Base-by-base conservation (phyloP, 371 early-diverging fungal genomes). In the Massospora cicadina region DNA sequence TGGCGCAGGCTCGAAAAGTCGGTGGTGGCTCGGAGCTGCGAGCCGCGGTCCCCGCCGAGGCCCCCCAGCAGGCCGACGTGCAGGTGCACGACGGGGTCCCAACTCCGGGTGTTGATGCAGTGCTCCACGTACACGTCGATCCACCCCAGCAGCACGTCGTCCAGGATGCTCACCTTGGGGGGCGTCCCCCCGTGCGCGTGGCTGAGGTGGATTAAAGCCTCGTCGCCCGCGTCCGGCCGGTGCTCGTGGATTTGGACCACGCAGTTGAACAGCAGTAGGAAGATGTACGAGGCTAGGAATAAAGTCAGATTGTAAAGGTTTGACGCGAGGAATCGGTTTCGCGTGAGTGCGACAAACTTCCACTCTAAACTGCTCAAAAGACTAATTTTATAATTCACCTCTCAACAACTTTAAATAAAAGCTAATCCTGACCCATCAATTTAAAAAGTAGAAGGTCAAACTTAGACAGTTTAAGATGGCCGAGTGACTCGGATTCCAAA, bases 81-180 rank as follows among this genome's bases (percentile, higher is more conserved):
- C 10, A 57, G 21, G n/a, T 25, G 27, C 21, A 21, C 10, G 3
- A 57, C 27, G 7, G 26, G n/a, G 26, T 57, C 57, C 57, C 57
- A 57, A 10, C 26, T n/a, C 26, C 26, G n/a, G n/a, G 57, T 25
- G 21, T 57, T 25, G 25, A 57, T 25, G 27, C 57, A 57, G 26
- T 57, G 27, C 27, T 57, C 57, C 57, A 57, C 27, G 26, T 57
- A 57, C 10, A 57, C 57, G 27, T 57, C 57, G 26, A 57, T 57
- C 57, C 57, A 57, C 26, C 57, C 57, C 27, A 57, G 26, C 10
- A 57, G 57, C 10, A 57, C 57, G 7, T 57, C 21, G 27, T 57
- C 57, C 57, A 5, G 27, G n/a, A 57, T 57, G 27, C 57, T 57
- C 21, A 57, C 26, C 21, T 12, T 5, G 5, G 57, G 43, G 17